phyloP scores from a whole-genome alignment of 2,329 filamentous ascomycete species.

The Apiospora kogelbergensis region DNA sequence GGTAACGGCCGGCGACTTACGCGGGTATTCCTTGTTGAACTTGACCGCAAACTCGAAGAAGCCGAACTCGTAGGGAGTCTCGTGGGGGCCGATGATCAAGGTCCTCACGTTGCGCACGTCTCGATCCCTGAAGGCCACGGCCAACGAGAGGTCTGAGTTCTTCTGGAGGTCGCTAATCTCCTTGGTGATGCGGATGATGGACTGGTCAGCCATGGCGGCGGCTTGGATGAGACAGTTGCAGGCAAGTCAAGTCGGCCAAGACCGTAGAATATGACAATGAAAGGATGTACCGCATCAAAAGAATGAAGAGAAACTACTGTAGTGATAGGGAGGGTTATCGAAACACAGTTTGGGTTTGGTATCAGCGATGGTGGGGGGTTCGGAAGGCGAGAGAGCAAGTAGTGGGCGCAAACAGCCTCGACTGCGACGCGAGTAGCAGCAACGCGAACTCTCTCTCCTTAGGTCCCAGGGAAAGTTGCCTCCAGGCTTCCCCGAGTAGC shows the following conservation, averaged over 20 bases:
- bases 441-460: background rate
- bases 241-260: background rate
- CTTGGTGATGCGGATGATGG: constrained; percentile 85
- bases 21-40: constrained; percentile 83
- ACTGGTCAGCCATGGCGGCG: constrained; percentile 74
- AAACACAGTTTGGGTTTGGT: background rate
- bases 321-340: background rate
- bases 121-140: constrained; percentile 81
- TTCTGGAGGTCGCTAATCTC: constrained; percentile 86
- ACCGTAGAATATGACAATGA: background rate
- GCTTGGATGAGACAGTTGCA: background rate
- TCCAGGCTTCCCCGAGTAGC: background rate
- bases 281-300: background rate
- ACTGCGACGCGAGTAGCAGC: background rate
- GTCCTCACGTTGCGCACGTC: constrained; percentile 88
- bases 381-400: background rate
- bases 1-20: constrained; percentile 60
- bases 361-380: background rate
- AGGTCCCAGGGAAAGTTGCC: background rate
- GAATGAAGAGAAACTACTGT: background rate
- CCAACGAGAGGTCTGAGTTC: constrained; percentile 80
- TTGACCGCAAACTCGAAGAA: constrained; percentile 90
- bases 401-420: background rate
- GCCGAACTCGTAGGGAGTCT: constrained; percentile 94
- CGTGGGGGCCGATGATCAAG: constrained; percentile 87